Conservation (phyloP, 2,329 filamentous ascomycete species). For the Rutstroemia sydowiana region DNA sequence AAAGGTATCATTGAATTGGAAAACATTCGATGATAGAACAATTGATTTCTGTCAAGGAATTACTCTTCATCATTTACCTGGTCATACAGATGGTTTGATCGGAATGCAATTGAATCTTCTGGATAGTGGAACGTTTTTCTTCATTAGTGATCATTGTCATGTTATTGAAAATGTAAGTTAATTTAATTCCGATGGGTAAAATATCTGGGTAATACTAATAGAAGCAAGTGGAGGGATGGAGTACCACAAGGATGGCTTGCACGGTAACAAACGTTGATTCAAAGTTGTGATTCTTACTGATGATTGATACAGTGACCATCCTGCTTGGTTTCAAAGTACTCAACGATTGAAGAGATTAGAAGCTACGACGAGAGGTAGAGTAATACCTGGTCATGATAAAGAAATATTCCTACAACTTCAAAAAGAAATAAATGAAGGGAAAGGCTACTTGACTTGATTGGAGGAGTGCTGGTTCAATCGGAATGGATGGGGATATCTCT, state of each 20-base stretch:
- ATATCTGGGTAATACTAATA: background rate
- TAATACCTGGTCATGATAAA: conserved; percentile 26
- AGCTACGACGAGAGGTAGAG: conserved; percentile 23
- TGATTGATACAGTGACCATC: conserved; percentile 23
- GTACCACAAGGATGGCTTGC: conserved; percentile 31
- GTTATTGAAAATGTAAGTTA: conserved; percentile 27
- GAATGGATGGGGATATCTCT: background rate
- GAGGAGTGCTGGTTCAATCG: background rate
- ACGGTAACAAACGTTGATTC: conserved; percentile 13
- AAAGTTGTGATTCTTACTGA: background rate
- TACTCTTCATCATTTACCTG: conserved; percentile 25
- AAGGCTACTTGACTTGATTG: conserved; percentile 2
- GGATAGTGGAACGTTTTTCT: conserved; percentile 30
- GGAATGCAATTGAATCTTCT: conserved; percentile 30
- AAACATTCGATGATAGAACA: conserved; percentile 34
- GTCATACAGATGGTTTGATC: conserved; percentile 26
- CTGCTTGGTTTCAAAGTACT: conserved; percentile 30
- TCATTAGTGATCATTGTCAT: conserved; percentile 31
- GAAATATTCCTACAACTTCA: conserved; percentile 24
- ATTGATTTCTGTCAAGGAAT: conserved; percentile 36
- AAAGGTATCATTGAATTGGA: conserved; percentile 35
- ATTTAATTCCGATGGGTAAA: background rate
- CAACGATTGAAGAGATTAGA: conserved; percentile 28
- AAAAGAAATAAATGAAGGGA: conserved; percentile 20
- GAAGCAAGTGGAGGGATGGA: conserved; percentile 22